Base-by-base conservation (phyloP, 768 basidiomycete genomes). In the Symmetrospora coprosmae region DNA sequence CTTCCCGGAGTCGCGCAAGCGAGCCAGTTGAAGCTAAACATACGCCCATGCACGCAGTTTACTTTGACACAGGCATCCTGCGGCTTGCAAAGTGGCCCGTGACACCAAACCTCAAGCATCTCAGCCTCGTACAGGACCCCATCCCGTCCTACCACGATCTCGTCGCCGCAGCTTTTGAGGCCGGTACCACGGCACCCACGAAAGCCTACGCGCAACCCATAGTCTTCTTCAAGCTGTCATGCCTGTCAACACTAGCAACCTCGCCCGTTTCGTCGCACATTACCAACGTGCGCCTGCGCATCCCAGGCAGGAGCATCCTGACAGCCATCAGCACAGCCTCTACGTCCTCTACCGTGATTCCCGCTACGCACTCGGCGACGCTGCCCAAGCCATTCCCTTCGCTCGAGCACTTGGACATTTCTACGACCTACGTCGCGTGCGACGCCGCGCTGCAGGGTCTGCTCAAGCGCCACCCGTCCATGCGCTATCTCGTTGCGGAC, bases 151-250 rank as follows among this genome's bases (percentile, higher is more conserved):
- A 62, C 14, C 56, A 63, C 17, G 64, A 70, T 38, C 59, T 66
- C 38, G 49, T 60, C 19, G 60, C 60, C 6, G 67, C 66, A 28
- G 55, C 55, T 23, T 33, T 58, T 16, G 41, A 58, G 40, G 28
- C 55, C 33, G 55, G 55, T 7, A 31, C 25, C 6, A 70, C 66
- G 4, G 70, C 39, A 31, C 64, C 49, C 2, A 33, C 61, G 40
- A 63, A 65, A 16, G 66, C 73, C 34, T 84, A 85, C 63, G 90
- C 89, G 1, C 90, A 92, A 67, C 90, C 90, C 0, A 77, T 94
- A 64, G 86, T 65, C 45, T 68, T 66, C 60, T 66, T 62, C 50
- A 63, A 78, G 39, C 75, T 92, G 56, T 55, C 50, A 17, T 68
- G 66, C 37, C 72, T 91, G 50, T 73, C 76, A 0, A 69, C 69